Evolutionary conservation across 2,329 filamentous ascomycete genomes (phyloP).

Genomic region (Sclerotinia subarctica): DNA sequence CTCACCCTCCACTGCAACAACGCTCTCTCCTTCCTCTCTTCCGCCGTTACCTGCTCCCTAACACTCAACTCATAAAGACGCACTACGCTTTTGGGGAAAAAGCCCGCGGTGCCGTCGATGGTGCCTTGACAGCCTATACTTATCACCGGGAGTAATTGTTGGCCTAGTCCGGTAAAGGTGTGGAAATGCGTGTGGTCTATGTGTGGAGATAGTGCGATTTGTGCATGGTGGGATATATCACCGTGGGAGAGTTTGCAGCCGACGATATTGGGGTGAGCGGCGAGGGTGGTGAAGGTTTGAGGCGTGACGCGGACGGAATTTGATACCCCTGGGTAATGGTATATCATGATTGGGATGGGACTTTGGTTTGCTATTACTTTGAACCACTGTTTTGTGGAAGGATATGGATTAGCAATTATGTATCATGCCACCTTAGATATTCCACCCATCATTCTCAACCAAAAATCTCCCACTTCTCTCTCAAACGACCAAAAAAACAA

Average conservation of each 20-base stretch:
- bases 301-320: conserved; percentile 61
- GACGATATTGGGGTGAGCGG: conserved; percentile 63
- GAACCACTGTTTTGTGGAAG: conserved; percentile 9
- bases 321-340: conserved; percentile 61
- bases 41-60: conserved; percentile 41
- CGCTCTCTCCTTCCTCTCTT: conserved; percentile 49
- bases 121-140: conserved; percentile 61
- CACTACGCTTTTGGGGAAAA: conserved; percentile 62
- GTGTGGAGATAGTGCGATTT: conserved; percentile 56
- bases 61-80: conserved; percentile 51
- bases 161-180: conserved; percentile 62
- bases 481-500: conserved; percentile 42
- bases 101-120: conserved; percentile 63
- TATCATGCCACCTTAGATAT: too few relatives aligned
- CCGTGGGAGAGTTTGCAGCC: conserved; percentile 69
- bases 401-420: conserved; percentile 35
- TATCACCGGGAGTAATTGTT: conserved; percentile 62
- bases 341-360: conserved; percentile 20
- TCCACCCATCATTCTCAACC: too few relatives aligned
- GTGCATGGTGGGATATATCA: conserved; percentile 60
- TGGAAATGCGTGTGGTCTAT: conserved; percentile 59
- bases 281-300: conserved; percentile 54
- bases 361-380: conserved; percentile 17
- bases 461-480: conserved; percentile 40
- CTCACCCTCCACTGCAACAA: conserved; percentile 59